Conservation (phyloP, 73 alveolate genomes). For the Paramecium caudatum region DNA sequence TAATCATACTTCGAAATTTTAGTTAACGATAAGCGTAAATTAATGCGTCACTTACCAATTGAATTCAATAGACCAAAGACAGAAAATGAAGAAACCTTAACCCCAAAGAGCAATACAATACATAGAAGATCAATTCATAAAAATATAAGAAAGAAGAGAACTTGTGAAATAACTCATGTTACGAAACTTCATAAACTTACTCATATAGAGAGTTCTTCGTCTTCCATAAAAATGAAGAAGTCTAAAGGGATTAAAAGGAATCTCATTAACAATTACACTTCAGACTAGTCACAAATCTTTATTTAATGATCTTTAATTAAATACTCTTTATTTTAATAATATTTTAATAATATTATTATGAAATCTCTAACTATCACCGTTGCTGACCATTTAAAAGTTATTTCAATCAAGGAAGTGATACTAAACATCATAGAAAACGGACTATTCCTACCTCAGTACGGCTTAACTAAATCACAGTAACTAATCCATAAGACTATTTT, state of each 20-base stretch:
- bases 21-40: neutral
- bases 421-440: too few relatives aligned
- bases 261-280: neutral
- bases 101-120: neutral
- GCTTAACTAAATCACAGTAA: neutral
- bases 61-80: neutral
- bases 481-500: constrained; percentile 33
- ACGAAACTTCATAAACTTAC: neutral
- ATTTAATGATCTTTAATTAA: constrained; percentile 11
- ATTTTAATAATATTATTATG: too few relatives aligned
- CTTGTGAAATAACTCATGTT: neutral
- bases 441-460: constrained; percentile 28
- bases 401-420: too few relatives aligned
- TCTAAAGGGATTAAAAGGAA: constrained; percentile 8
- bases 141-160: neutral
- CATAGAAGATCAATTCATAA: neutral
- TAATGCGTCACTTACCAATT: neutral
- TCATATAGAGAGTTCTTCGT: constrained; percentile 23
- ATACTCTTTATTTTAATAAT: too few relatives aligned
- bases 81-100: neutral
- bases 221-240: constrained; percentile 19
- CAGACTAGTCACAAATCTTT: constrained; percentile 3
- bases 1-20: constrained; percentile 16
- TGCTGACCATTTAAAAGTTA: too few relatives aligned
- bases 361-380: too few relatives aligned